phyloP scores from a whole-genome alignment of 164 flowering plant genomes.

The Nymphaea colorata region DNA sequence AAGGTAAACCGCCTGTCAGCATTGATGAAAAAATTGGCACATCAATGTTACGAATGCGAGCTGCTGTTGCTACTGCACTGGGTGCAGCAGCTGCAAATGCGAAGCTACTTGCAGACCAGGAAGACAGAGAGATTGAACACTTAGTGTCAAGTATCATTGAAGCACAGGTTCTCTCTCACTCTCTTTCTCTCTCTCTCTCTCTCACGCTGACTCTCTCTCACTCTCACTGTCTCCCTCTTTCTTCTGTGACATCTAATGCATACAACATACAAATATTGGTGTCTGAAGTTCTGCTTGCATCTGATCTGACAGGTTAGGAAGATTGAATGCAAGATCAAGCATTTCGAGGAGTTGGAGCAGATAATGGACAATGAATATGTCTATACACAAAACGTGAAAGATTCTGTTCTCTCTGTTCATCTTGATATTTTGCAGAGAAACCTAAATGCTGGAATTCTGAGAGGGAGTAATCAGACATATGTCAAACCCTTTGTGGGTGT shows the following conservation, averaged over 20 bases:
- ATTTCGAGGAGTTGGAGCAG: constrained; percentile 54
- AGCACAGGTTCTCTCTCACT: constrained; percentile 41
- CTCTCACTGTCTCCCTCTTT: background rate
- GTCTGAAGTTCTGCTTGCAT: background rate
- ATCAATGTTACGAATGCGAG: constrained; percentile 44
- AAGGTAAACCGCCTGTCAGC: constrained; percentile 25
- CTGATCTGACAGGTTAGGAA: constrained; percentile 44
- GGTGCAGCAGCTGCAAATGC: constrained; percentile 92
- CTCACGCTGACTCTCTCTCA: too few species aligned
- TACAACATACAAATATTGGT: background rate
- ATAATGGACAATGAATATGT: constrained; percentile 62
- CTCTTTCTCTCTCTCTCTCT: too few species aligned
- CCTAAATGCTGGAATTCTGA: constrained; percentile 38
- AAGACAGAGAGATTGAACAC: constrained; percentile 69
- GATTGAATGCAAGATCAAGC: constrained; percentile 47
- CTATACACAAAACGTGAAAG: constrained; percentile 42
- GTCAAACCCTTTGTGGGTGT: constrained; percentile 10
- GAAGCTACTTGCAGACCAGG: constrained; percentile 77
- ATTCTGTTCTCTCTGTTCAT: constrained; percentile 39
- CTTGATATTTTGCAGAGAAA: constrained; percentile 27
- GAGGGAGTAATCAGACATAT: constrained; percentile 36
- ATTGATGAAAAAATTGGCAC: constrained; percentile 23
- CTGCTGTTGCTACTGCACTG: constrained; percentile 78
- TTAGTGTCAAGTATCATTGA: constrained; percentile 62
- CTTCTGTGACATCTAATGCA: background rate